Conservation (phyloP, 2,329 filamentous ascomycete genomes). For the Penicillium sp. region DNA sequence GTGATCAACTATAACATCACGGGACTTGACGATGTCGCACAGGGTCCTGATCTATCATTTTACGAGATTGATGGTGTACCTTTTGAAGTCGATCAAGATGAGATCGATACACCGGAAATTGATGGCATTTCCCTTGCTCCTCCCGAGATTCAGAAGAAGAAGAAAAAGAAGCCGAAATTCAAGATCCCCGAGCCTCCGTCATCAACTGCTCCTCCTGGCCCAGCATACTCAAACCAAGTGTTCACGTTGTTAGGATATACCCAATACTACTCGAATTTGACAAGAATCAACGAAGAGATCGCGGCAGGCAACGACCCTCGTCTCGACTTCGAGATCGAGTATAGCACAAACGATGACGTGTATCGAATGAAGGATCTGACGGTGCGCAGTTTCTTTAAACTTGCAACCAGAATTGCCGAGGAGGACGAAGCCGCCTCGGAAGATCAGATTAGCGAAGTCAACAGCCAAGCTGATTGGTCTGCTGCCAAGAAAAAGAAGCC, state of each 20-base stretch:
- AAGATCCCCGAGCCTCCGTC: conserved; percentile 70
- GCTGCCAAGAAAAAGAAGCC: conserved; percentile 30
- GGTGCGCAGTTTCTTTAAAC: conserved; percentile 72
- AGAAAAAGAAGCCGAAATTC: conserved; percentile 58
- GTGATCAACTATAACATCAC: conserved; percentile 92
- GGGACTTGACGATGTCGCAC: conserved; percentile 61
- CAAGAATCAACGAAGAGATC: conserved; percentile 75
- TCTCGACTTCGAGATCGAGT: conserved; percentile 79
- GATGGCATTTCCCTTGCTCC: background rate
- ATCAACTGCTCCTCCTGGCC: conserved; percentile 71
- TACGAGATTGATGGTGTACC: conserved; percentile 2
- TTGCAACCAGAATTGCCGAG: conserved; percentile 75
- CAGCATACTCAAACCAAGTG: conserved; percentile 83
- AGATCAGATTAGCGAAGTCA: conserved; percentile 9
- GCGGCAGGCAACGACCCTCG: conserved; percentile 46
- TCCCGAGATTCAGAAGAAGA: conserved; percentile 28
- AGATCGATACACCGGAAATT: background rate
- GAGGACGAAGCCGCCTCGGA: conserved; percentile 25
- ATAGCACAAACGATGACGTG: conserved; percentile 73
- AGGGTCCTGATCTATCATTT: conserved; percentile 29
- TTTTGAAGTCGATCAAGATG: background rate
- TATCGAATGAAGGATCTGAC: conserved; percentile 82
- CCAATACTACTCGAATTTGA: conserved; percentile 95
- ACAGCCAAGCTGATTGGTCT: conserved; percentile 29
- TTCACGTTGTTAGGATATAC: conserved; percentile 77